Conservation (phyloP, 2,329 filamentous ascomycete genomes). For the Diaporthe citri region DNA sequence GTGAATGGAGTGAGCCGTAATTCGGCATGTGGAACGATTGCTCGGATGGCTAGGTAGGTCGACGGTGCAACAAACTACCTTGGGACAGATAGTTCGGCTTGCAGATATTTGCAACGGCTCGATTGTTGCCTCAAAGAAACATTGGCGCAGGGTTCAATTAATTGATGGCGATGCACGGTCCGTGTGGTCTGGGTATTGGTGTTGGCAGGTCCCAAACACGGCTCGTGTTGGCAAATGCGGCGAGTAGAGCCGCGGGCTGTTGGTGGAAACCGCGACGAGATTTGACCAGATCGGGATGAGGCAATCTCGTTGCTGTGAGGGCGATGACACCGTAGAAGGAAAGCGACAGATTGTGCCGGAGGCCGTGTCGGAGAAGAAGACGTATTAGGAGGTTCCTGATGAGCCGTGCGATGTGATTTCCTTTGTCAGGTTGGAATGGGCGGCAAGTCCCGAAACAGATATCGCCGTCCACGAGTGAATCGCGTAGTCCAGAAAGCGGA, state of each 20-base stretch:
- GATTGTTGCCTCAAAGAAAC: constrained; percentile 30
- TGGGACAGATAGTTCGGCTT: constrained; percentile 29
- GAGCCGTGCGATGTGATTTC: constrained; percentile 6
- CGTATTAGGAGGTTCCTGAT: constrained; percentile 6
- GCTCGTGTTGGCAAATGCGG: constrained; percentile 25
- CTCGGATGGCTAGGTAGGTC: background rate
- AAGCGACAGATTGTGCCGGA: background rate
- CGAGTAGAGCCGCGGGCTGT: constrained; percentile 21
- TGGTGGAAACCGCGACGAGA: constrained; percentile 20
- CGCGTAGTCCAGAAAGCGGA: constrained; percentile 13
- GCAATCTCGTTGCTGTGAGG: background rate
- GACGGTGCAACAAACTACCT: constrained; percentile 16
- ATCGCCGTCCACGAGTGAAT: constrained; percentile 7
- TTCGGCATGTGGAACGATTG: constrained; percentile 71
- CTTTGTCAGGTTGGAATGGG: constrained; percentile 1
- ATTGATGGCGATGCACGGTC: constrained; percentile 20
- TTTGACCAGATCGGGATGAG: background rate
- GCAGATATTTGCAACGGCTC: background rate
- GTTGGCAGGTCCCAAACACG: background rate
- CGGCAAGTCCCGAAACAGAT: constrained; percentile 16
- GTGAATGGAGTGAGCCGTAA: constrained; percentile 79
- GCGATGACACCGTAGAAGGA: background rate
- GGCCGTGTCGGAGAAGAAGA: constrained; percentile 2
- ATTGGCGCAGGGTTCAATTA: constrained; percentile 28
- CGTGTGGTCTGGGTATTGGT: background rate